Base-by-base conservation (phyloP, 768 basidiomycete genomes). In the Lactarius indigo region DNA sequence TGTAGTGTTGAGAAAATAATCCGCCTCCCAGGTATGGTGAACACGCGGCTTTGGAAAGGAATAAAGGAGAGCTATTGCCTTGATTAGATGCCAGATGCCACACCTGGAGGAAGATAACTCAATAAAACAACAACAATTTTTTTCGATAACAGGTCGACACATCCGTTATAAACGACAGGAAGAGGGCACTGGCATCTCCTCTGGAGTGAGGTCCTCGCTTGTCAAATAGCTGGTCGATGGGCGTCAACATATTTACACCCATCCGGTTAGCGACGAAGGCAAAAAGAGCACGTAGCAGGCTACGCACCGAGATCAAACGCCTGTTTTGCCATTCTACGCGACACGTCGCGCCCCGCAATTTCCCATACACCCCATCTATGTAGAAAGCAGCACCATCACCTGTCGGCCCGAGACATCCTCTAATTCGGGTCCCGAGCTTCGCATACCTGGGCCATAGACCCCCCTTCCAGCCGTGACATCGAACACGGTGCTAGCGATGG, bases 251-350 rank as follows among this genome's bases (percentile, higher is more conserved):
- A 60, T 94, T 95, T 91, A 73, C 30, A 42, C 23, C 61, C 42
- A 44, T 63, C 2, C 12, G 30, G 37, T 60, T 26, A 56, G 56
- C 58, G 17, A 61, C 60, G 52, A 64, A 60, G 6, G 39, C 74
- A 28, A 41, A n/a, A 15, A 6, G 15, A 28, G 33, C 4, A 20
- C 3, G 44, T 15, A 13, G 13, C 13, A 39, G 13, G 42, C 15
- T 0, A 17, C 89, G 61, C 73, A 93, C 95, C 93, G n/a, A 80
- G 39, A 59, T 96, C 96, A 71, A 97, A 98, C 2, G 94, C 96
- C 78, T 98, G 96, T 78, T 96, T 97, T 7, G 96, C 96, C 92
- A 98, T 96, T 5, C 96, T 95, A 42, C 96, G 81, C 18, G 93
- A 96, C 1, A 96, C 96, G 78, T 99, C 96, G 58, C 96, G 79